A percentile compares a stretch with the other conserved stretches of the same genome.
These are phyloP conservation scores for Yamadazyma paraphyllophila DNA, from an alignment of 805 yeast genomes.

Conservation along the genomic window DNA sequence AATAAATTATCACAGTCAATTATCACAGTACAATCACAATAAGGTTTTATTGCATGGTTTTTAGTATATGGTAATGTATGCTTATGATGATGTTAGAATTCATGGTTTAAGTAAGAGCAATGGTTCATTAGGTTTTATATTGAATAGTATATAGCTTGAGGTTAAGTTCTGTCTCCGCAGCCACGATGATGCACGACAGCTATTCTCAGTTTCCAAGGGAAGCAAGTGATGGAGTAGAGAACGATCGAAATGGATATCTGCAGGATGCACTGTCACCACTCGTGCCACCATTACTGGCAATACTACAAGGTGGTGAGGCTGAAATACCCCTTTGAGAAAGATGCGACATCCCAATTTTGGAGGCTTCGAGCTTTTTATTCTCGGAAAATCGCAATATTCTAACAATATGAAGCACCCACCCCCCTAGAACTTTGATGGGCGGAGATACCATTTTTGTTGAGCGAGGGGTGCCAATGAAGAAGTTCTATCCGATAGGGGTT, in stretches of 20 bases:
- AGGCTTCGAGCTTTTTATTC: background rate
- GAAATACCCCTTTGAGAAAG: background rate
- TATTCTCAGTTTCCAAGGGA: too few species aligned
- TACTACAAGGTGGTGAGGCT: background rate
- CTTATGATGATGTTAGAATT: background rate
- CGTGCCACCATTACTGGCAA: too few species aligned
- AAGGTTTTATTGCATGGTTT: background rate
- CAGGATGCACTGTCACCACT: background rate
- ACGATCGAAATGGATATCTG: background rate
- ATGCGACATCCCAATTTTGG: background rate
- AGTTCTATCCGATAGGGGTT: too few species aligned
- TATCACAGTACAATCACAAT: too few species aligned
- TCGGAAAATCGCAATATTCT: background rate
- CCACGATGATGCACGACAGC: too few species aligned
- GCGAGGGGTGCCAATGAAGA: background rate
- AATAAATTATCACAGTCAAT: too few species aligned
- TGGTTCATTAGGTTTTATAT: background rate
- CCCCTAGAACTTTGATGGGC: background rate
- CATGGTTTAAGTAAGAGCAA: background rate
- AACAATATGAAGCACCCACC: background rate
- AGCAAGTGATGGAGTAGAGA: too few species aligned
- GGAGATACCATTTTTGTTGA: background rate
- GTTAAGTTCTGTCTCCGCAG: too few species aligned
- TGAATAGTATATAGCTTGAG: background rate
- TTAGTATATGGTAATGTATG: background rate